Evolutionary conservation across 1,139 yeast species (phyloP).

Genomic region (Spathaspora sp.): DNA sequence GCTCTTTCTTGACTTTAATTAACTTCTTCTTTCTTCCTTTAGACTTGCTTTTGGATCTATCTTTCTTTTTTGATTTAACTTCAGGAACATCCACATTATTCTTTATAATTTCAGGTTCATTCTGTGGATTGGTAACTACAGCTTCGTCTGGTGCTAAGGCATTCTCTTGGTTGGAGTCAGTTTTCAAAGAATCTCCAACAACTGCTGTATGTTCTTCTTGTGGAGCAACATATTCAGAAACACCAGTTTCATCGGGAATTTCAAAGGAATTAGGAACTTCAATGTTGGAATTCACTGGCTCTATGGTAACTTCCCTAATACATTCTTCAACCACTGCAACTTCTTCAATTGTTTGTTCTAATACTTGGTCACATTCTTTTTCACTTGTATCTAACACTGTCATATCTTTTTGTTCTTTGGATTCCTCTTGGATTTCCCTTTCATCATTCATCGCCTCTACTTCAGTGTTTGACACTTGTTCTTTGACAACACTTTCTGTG

Average conservation of each 20-base stretch:
- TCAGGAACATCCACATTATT: not conserved
- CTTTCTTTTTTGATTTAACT: not conserved
- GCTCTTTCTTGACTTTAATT: conserved; percentile 1
- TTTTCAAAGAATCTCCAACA: conserved; percentile 2
- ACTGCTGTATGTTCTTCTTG: not conserved
- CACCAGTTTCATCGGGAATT: not conserved
- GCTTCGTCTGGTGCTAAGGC: not conserved
- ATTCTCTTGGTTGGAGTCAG: too few relatives aligned
- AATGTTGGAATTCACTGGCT: not conserved
- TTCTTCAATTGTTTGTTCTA: not conserved
- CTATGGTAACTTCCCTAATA: not conserved
- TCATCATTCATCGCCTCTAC: not conserved
- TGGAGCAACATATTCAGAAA: not conserved
- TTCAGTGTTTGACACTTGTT: not conserved
- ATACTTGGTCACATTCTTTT: not conserved
- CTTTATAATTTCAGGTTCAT: not conserved
- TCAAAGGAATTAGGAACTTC: conserved; percentile 3
- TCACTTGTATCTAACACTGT: not conserved
- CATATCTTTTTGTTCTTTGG: not conserved
- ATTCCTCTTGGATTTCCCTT: not conserved
- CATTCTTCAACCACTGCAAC: not conserved
- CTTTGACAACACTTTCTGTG: not conserved
- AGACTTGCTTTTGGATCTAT: not conserved
- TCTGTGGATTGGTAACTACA: not conserved
- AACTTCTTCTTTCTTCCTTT: conserved; percentile 1